Percentiles rank a stretch among this genome's conserved stretches.
Conservation (phyloP, 169 alveolate species). For the Plasmodium gallinaceum region DNA sequence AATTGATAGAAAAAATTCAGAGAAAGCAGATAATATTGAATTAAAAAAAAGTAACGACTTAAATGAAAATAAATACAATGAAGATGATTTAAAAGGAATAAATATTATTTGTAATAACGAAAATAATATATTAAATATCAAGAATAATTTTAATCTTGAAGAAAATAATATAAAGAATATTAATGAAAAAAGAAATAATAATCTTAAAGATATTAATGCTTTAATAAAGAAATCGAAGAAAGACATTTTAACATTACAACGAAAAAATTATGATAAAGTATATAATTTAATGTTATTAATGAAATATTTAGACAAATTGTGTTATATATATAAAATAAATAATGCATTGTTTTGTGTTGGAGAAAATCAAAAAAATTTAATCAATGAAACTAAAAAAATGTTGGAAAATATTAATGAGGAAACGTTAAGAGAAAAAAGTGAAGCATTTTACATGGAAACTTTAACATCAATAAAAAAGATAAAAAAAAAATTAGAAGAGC, state of each 20-base stretch:
- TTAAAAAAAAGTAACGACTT: not conserved
- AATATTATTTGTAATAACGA: not conserved
- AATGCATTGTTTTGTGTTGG: not conserved
- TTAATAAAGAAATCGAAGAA: slow-evolving; percentile 23
- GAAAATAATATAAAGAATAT: too few species aligned
- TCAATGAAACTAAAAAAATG: slow-evolving; percentile 5
- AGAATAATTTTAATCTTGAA: too few species aligned
- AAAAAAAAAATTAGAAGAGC: slow-evolving; percentile 8
- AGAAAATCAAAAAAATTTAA: not conserved
- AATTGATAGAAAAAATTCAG: not conserved
- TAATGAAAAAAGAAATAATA: too few species aligned
- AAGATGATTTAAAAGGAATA: not conserved
- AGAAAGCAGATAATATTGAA: not conserved
- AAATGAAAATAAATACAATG: not conserved
- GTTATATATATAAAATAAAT: slow-evolving; percentile 31
- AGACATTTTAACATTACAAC: slow-evolving; percentile 1
- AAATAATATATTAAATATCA: too few species aligned
- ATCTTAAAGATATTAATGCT: too few species aligned
- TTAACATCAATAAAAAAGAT: slow-evolving; percentile 5
- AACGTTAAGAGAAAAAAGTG: slow-evolving; percentile 1
- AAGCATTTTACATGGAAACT: slow-evolving; percentile 3
- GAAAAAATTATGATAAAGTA: not conserved
- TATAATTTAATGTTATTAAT: not conserved
- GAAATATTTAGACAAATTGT: slow-evolving; percentile 33
- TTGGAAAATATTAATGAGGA: slow-evolving; percentile 4